Base-by-base conservation (phyloP, 2,329 filamentous ascomycete species). In the Fusarium burgessii region DNA sequence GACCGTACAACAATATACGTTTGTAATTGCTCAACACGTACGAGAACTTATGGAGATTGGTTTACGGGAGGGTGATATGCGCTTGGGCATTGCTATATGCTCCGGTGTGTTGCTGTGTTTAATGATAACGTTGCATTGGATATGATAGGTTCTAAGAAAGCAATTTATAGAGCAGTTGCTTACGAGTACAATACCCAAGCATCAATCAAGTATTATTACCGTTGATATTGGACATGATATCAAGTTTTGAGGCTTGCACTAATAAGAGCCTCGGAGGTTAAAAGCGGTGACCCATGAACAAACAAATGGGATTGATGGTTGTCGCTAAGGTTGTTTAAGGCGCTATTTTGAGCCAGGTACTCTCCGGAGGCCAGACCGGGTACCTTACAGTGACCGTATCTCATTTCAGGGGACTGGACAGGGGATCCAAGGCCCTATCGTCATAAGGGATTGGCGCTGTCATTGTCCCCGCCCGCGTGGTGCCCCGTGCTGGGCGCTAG, bases 321-420 rank as follows among this genome's bases (percentile, higher is more conserved):
- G 25, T 54, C 6, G 23, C 6, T 43, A 42, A 54, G 50, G 50
- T 43, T 51, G 47, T 38, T 51, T 51, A 20, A 47, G 45, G 40
- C 68, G 68, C 45, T 35, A 71, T 35, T 58, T 71, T 71, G 67
- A 71, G 68, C 62, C 58, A 51, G 50, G 18, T n/a, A 43, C 55
- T 42, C 45, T n/a, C 29, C 29, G 10, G 29, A 41, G 43, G 42
- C 36, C 54, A 58, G 58, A 40, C 43, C 68, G 65, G 60, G 69
- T 72, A 72, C 69, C 70, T 72, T 72, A 51, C 70, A 72, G 68
- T 42, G 50, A 52, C 38, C 57, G 43, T 57, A 66, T 46, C 59
- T 72, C 69, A 71, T 71, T 71, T 71, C 64, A 71, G 69, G 69
- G 70, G 70, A 72, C 69, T 67, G 58, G 32, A 61, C 66, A 66